phyloP scores from a whole-genome alignment of 345 rosid genomes.

The Xanthoceras sorbifolium region DNA sequence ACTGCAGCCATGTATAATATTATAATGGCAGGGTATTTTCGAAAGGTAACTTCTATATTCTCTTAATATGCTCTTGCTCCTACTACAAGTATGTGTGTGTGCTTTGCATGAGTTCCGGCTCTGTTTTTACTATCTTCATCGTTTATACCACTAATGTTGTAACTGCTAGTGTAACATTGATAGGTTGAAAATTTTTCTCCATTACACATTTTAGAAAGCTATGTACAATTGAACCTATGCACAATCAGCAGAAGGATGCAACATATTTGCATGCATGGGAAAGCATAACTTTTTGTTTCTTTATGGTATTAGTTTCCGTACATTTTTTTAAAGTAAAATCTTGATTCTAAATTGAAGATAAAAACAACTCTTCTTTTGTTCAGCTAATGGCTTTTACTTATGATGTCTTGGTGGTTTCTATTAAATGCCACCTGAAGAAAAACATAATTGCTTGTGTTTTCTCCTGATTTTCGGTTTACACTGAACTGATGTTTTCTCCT shows the following conservation, averaged over 20 bases:
- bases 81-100: neutral
- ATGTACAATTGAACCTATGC: too few species aligned
- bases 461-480: neutral
- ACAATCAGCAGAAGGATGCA: neutral
- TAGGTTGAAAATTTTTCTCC: neutral
- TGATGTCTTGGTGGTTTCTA: neutral
- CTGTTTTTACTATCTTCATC: slow-evolving; percentile 4
- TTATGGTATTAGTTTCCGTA: neutral
- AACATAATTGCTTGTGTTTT: neutral
- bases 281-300: neutral
- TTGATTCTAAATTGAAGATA: neutral
- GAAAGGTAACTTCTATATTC: slow-evolving; percentile 54
- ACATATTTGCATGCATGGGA: slow-evolving; percentile 5
- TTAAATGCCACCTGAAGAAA: neutral
- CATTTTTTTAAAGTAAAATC: neutral
- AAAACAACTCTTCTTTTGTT: neutral
- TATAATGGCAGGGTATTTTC: slow-evolving; percentile 76
- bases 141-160: neutral
- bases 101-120: neutral
- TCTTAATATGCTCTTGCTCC: slow-evolving; percentile 11
- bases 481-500: neutral
- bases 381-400: neutral
- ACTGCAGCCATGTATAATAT: slow-evolving; percentile 69
- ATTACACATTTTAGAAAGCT: neutral
- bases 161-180: neutral